Evolutionary conservation across 2,329 filamentous ascomycete species (phyloP), one percentile per base, ranked within the genome.

Genomic region (Coniochaeta sp.): DNA sequence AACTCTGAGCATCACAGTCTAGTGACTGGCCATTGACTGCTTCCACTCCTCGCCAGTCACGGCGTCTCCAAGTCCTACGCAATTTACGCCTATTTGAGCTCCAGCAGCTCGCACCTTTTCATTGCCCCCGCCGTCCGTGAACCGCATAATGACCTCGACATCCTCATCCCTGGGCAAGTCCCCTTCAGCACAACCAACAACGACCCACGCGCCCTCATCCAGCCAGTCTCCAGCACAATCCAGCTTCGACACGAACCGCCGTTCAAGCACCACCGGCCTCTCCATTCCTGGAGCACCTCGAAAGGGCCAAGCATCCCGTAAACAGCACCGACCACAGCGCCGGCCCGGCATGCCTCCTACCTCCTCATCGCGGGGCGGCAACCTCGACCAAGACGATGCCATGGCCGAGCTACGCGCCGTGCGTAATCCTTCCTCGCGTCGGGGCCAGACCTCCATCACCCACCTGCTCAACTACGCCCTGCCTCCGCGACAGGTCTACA

Each of bases 361-460:
- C 9, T 22, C 54, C n/a, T 80, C 83, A 60, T 61, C 61, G 54
- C 62, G 70, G 19, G 71, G 69, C 43, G 71, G 73, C 43, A 69
- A 75, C 56, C 78, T 89, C 66, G 83, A 89, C 71, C 87, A 93
- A 78, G 92, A 96, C 77, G 92, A 96, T 83, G 86, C 85, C 68
- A 88, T 96, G 84, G 91, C 87, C 65, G 92, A 97, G 78, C 81
- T 93, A 63, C 76, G 81, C 64, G 82, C 81, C 22, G 73, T 85
- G 61, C 77, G 81, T 61, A 85, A 84, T 65, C 73, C 81, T 14
- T 80, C 79, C n/a, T 83, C 81, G 69, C 88, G 95, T 62, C 91
- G 95, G 68, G 95, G 95, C 59, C 93, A 97, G 75, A 97, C 92
- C 59, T 96, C 91, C 69, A 99, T 99, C 71, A 98, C 95, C 44